Base-by-base conservation (phyloP, 768 basidiomycete species). In the Rhodotorula toruloides region DNA sequence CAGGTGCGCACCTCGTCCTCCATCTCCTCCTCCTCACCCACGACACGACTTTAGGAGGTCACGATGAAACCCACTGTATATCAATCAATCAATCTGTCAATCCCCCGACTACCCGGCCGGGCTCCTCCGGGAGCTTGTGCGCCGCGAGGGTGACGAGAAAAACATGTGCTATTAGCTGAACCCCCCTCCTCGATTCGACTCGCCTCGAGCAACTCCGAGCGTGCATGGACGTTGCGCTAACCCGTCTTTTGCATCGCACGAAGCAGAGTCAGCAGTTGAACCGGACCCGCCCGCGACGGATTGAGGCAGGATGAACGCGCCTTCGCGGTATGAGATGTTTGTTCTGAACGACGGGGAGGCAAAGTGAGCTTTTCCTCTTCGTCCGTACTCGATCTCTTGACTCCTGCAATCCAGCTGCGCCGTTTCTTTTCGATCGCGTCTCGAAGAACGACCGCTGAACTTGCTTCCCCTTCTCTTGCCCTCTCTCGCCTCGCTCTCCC, bases 301-400 rank as follows among this genome's bases (percentile, higher is more conserved):
- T n/a, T 14, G 19, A 52, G 52, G 7, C 72, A 90, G 53, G 57
- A 80, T 96, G 88, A 99, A 99, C 80, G 91, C 91, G 52, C 92
- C 91, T n/a, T 86, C 87, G 76, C 85, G 94, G 71, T 89, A 86
- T 75, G 92, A 96, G 79, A 82, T 90, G 71, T 96, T 85, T 77
- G 87, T 94, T 54, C 83, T 97, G 53, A 90, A 91, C 27, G 92
- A 97, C 73, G 90, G 87, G 76, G 93, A 99, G 81, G 88, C 87
- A 80, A 81, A 86, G 93, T 97, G 82, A 81, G 91, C 87, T 53
- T 25, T 50, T 43, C 34, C 19, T 22, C 13, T 37, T 22, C 5
- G 31, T 27, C n/a, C 65, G n/a, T n/a, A n/a, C n/a, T n/a, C n/a
- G n/a, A n/a, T n/a, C n/a, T n/a, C n/a, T n/a, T n/a, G n/a, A n/a